Percentiles rank a stretch among this genome's conserved stretches.
phyloP scores from a whole-genome alignment of 2,329 filamentous ascomycete species.

The Chrysosporium queenslandicum region DNA sequence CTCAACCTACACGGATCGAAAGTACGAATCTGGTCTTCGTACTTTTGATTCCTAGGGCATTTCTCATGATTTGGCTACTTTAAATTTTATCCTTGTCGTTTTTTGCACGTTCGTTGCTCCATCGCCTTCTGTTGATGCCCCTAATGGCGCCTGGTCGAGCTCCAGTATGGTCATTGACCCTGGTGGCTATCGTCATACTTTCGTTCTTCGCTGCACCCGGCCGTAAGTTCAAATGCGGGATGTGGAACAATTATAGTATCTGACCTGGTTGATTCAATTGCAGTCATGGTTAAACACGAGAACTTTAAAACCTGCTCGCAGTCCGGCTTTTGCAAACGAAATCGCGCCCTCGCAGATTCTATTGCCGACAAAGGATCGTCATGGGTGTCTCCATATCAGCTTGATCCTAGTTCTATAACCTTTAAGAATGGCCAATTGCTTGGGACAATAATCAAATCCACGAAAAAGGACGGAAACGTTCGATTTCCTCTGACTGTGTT shows the following conservation, averaged over 20 bases:
- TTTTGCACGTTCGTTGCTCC: background rate
- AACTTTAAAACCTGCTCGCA: slow-evolving; percentile 96
- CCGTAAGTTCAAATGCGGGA: slow-evolving; percentile 41
- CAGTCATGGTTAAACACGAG: slow-evolving; percentile 82
- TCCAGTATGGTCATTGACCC: slow-evolving; percentile 47
- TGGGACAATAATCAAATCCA: slow-evolving; percentile 70
- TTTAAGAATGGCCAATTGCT: slow-evolving; percentile 73
- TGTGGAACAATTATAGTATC: background rate
- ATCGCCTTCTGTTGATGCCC: background rate
- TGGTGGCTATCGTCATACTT: slow-evolving; percentile 51
- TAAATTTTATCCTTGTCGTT: background rate
- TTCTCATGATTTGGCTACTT: slow-evolving; percentile 4
- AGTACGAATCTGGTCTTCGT: slow-evolving; percentile 8
- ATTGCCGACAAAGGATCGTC: slow-evolving; percentile 53
- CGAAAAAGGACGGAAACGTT: slow-evolving; percentile 56
- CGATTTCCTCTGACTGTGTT: slow-evolving; percentile 73
- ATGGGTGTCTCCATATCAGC: slow-evolving; percentile 72
- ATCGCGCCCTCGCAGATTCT: slow-evolving; percentile 76
- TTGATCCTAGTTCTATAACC: slow-evolving; percentile 60
- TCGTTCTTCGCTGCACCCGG: slow-evolving; percentile 53
- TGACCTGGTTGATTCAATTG: slow-evolving; percentile 4
- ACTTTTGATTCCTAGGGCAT: background rate
- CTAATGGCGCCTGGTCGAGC: slow-evolving; percentile 15
- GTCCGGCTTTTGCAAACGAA: slow-evolving; percentile 94
- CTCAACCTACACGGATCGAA: background rate